Evolutionary conservation across 768 basidiomycete species (phyloP).

Genomic region (Dentipellis sp.): DNA sequence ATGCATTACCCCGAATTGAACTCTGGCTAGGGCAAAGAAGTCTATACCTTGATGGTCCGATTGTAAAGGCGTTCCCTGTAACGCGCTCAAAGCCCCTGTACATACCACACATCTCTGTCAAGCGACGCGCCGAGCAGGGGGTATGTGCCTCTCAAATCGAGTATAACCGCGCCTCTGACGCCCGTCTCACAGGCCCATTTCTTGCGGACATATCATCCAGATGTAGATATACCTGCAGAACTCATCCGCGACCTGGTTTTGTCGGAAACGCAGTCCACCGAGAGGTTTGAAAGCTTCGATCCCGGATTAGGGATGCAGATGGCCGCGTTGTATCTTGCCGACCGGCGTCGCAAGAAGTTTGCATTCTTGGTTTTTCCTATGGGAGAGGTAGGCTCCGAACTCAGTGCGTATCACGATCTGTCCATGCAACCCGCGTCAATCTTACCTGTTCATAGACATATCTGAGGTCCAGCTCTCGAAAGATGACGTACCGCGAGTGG

Average conservation of each 20-base stretch:
- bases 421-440: not conserved
- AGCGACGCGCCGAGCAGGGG: conserved; percentile 56
- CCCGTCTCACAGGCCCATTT: conserved; percentile 48
- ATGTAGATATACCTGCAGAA: conserved; percentile 65
- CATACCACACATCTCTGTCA: conserved; percentile 24
- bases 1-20: not conserved
- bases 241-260: conserved; percentile 49
- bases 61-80: conserved; percentile 46
- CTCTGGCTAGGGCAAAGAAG: not conserved
- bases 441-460: conserved; percentile 31
- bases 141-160: conserved; percentile 28
- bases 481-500: conserved; percentile 23
- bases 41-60: conserved; percentile 18
- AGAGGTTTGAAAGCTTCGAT: conserved; percentile 38
- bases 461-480: conserved; percentile 29
- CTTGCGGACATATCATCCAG: conserved; percentile 60
- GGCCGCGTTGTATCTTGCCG: conserved; percentile 27
- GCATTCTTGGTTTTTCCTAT: conserved; percentile 48
- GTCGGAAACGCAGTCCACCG: conserved; percentile 30
- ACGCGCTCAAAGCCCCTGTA: conserved; percentile 33
- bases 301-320: conserved; percentile 49
- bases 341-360: conserved; percentile 16
- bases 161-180: not conserved
- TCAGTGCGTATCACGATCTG: conserved; percentile 40
- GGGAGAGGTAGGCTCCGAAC: conserved; percentile 46